Base-by-base conservation (phyloP, 164 flowering plant genomes). In the Saururus chinensis region DNA sequence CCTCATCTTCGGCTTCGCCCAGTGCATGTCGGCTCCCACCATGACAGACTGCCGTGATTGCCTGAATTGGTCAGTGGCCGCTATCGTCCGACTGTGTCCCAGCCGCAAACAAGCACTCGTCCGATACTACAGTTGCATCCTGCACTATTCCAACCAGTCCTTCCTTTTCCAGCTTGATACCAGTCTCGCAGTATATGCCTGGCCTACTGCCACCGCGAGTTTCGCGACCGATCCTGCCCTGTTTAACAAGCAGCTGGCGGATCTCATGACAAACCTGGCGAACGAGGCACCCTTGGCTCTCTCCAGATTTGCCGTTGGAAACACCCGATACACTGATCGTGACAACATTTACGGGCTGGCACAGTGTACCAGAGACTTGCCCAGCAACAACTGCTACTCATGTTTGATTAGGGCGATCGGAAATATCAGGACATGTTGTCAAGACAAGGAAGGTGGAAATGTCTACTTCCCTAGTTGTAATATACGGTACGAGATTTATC, bases 71-170 rank as follows among this genome's bases (percentile, higher is more conserved):
- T 26, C 73, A 2, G 30, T 51, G 1, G 13, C 40, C 4, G 56
- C 63, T 3, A 48, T 63, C 19, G 16, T 9, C 19, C 45, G 14
- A 5, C 35, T 8, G 6, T 71, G 71, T 51, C 62, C 71, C 25
- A 25, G 49, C 41, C 42, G 51, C 3, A 56, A 42, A 55, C 61
- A 51, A 20, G 71, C 71, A 8, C 17, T 17, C 59, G 41, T 64
- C 21, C 55, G 65, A 16, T 53, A 60, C 41, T 52, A 62, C 19
- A 8, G 24, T 45, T 66, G 67, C 59, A 20, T 51, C 54, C 20
- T 73, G 14, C 61, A 67, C 9, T 73, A 73, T 64, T 73, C 76
- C 10, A 19, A 66, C 59, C 40, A 22, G 5, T 9, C 12, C 1
- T 59, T 66, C 37, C 22, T 59, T 53, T 53, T 49, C 24, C 30